These are phyloP conservation scores for Fusarium dlaminii DNA, from an alignment of 2,329 filamentous ascomycete genomes.

Conservation along the genomic window DNA sequence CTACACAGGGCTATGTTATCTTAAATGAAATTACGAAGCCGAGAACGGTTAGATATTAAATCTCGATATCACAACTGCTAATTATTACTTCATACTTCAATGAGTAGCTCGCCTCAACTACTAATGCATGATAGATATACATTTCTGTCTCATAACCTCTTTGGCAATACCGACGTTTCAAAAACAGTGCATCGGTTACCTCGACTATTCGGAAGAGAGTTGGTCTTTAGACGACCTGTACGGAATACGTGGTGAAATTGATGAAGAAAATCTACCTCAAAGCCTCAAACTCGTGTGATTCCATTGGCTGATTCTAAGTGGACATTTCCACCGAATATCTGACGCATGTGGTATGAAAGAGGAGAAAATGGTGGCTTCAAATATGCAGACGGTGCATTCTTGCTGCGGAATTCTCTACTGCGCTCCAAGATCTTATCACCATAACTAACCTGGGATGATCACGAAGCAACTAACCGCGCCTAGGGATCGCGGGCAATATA, in stretches of 20 bases:
- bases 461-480: background rate
- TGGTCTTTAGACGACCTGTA: background rate
- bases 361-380: no score
- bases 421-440: no score
- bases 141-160: background rate
- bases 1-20: background rate
- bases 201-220: background rate
- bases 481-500: background rate
- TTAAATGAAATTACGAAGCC: background rate
- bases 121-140: background rate
- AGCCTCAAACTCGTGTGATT: background rate
- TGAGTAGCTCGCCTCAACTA: background rate
- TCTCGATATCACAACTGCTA: no score
- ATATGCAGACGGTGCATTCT: no score
- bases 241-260: background rate
- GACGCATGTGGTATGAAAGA: background rate
- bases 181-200: background rate
- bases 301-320: background rate
- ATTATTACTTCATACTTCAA: background rate
- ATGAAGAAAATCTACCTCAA: background rate
- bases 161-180: background rate
- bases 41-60: no score
- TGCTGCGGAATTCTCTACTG: no score
- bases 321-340: background rate
- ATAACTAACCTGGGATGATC: background rate